Base-by-base conservation (phyloP, 441 rosid genomes). In the Cnidoscolus chayamansa region DNA sequence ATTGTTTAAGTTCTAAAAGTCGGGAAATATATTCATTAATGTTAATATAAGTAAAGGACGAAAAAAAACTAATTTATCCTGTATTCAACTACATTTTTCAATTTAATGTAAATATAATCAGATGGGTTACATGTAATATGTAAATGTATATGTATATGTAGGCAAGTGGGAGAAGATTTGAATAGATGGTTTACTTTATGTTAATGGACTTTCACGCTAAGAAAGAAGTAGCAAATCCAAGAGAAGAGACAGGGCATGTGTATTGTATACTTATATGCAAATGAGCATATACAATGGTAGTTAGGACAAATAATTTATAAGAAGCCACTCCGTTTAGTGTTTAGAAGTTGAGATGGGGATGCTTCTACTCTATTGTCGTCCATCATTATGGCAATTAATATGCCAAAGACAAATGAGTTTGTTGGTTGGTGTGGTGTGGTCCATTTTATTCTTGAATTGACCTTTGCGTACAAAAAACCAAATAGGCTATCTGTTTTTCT, bases 201-300 rank as follows among this genome's bases (percentile, higher is more conserved):
- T 60, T 13, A 43, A 70, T 47, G 56, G 56, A 31, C 76, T 55
- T 72, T 40, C 16, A 72, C 70, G 76, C 76, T 40, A 72, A 65
- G 76, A 43, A 54, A 72, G 12, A 40, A 20, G 5, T 5, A 60
- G 11, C 7, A 2, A 45, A 50, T 25, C 25, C 11, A n/a, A 72
- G 11, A 32, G 15, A 54, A 72, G 57, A 64, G 70, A 68, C 77
- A 67, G 48, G 37, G 55, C 68, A 67, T 53, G 67, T 74, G 76
- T 63, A 60, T 25, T 25, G 25, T 25, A 25, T 25, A 25, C 25
- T 25, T 25, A 25, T 25, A 25, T 25, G 17, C 17, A 58, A 7
- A 40, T n/a, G 0, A 4, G 3, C 0, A 8, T 61, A 20, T 54
- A 0, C 5, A n/a, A 1, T 7, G 20, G 50, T 37, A 3, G 32